phyloP scores from a whole-genome alignment of 495 filamentous ascomycete genomes.

The Beverwykella pulmonaria region DNA sequence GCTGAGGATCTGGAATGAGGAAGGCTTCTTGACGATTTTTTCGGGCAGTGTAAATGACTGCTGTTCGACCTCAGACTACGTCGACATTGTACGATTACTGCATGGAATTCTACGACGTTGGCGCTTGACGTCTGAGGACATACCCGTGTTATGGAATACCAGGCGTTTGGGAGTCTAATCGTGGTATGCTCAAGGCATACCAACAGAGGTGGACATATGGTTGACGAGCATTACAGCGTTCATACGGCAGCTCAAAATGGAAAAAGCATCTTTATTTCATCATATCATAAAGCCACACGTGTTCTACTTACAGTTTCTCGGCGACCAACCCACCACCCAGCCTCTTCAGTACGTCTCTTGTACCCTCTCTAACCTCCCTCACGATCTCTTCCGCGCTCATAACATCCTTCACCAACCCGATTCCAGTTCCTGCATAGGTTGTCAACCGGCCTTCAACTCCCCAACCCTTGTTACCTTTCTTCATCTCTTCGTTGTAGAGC shows the following conservation, averaged over 20 bases:
- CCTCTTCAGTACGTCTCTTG: constrained; percentile 28
- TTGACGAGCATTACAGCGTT: background rate
- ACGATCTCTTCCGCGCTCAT: constrained; percentile 52
- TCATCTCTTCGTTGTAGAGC: constrained; percentile 57
- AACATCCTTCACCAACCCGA: constrained; percentile 56
- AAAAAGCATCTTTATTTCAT: background rate
- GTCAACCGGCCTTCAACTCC: constrained; percentile 65
- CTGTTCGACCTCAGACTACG: background rate
- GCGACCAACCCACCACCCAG: constrained; percentile 1
- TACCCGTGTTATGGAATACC: background rate
- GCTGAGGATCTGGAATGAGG: constrained; percentile 8
- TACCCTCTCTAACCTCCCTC: constrained; percentile 45
- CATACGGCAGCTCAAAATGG: background rate
- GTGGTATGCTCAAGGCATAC: background rate
- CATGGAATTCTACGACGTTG: background rate
- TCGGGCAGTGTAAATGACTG: background rate
- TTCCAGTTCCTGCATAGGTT: constrained; percentile 66
- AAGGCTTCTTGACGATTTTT: background rate
- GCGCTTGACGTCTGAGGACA: background rate
- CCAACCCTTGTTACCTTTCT: constrained; percentile 61
- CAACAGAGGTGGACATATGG: background rate
- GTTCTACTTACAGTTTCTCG: background rate
- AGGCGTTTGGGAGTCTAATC: background rate
- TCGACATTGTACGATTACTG: constrained; percentile 2
- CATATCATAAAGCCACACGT: no score